A percentile compares a stretch with the other conserved stretches of the same genome.
Evolutionary conservation across 179 eudicot species (phyloP).

Genomic region (Beta lomatogona): DNA sequence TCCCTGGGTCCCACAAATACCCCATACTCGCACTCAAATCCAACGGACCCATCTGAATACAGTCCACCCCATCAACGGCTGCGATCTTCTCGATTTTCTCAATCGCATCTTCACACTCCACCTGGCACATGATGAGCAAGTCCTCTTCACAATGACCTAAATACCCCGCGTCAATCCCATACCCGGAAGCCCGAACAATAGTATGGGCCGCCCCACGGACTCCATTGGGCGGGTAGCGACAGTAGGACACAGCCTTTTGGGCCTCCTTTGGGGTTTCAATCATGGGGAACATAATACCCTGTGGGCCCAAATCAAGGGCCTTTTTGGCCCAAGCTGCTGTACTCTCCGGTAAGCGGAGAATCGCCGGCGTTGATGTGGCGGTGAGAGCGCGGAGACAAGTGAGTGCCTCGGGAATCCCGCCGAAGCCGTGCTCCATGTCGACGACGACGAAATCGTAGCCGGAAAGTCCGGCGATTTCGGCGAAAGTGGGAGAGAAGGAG

Average conservation of each 20-base stretch:
- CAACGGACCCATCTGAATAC: slow-evolving; percentile 86
- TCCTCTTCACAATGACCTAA: slow-evolving; percentile 55
- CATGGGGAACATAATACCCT: slow-evolving; percentile 96
- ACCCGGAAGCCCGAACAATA: slow-evolving; percentile 72
- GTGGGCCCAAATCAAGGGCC: slow-evolving; percentile 90
- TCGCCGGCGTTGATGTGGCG: slow-evolving; percentile 63
- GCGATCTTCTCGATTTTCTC: slow-evolving; percentile 66
- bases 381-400: slow-evolving; percentile 71
- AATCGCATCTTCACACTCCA: slow-evolving; percentile 65
- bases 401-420: slow-evolving; percentile 66
- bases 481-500: slow-evolving; percentile 73
- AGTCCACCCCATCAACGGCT: slow-evolving; percentile 86
- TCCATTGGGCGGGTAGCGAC: slow-evolving; percentile 82
- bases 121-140: slow-evolving; percentile 85
- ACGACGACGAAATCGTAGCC: slow-evolving; percentile 87
- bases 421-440: slow-evolving; percentile 91
- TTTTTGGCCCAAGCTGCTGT: slow-evolving; percentile 76
- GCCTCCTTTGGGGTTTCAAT: slow-evolving; percentile 57
- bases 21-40: slow-evolving; percentile 92
- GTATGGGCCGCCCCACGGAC: slow-evolving; percentile 84
- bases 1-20: slow-evolving; percentile 83
- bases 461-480: slow-evolving; percentile 81
- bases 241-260: slow-evolving; percentile 67
- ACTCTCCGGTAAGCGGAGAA: slow-evolving; percentile 70
- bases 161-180: slow-evolving; percentile 69